Evolutionary conservation across 2,329 filamentous ascomycete genomes (phyloP), one percentile per base, ranked within the genome.

Genomic region (Scytalidium sp.): DNA sequence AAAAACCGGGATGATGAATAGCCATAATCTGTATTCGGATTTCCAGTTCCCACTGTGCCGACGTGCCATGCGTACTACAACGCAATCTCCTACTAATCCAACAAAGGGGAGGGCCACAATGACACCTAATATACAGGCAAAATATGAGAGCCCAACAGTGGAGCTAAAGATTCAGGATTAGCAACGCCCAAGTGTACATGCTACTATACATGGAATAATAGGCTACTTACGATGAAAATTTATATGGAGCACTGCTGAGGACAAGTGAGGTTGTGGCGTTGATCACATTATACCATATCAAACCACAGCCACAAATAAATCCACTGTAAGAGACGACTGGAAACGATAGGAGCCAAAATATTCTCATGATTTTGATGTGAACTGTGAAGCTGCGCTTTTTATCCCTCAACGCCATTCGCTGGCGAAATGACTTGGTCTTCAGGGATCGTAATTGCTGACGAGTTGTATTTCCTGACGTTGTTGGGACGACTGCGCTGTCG

Each of bases 21-120:
- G 55, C 60, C 59, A 64, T 2, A 64, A 54, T 13, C 60, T 59
- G 19, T 64, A 60, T 46, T 64, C 62, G 1, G 62, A 60, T 50
- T 64, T 61, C 7, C 52, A 60, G 10, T 68, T 59, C 32, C 71
- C 71, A 10, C 64, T 57, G 59, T 72, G 72, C n/a, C 68, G 64
- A 7, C 67, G 62, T 0, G 72, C 70, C 3, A 75, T 60, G 36
- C 51, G 58, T 20, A 59, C 57, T 7, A 58, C 52, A 19, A 67
- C 42, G 27, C 47, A 56, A 43, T 66, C 64, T 3, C 56, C 56
- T 19, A 60, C 43, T 20, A 52, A 44, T 15, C 56, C 62, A 19
- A 36, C 32, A 40, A 59, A 52, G 2, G 45, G 5, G 56, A 48
- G 40, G 50, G 47, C 57, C 15, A 61, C 17, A 10, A 51, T 44